A percentile compares a stretch with the other conserved stretches of the same genome.
Evolutionary conservation across 2,329 filamentous ascomycete species (phyloP).

Genomic region (Calonectria ilicicola): DNA sequence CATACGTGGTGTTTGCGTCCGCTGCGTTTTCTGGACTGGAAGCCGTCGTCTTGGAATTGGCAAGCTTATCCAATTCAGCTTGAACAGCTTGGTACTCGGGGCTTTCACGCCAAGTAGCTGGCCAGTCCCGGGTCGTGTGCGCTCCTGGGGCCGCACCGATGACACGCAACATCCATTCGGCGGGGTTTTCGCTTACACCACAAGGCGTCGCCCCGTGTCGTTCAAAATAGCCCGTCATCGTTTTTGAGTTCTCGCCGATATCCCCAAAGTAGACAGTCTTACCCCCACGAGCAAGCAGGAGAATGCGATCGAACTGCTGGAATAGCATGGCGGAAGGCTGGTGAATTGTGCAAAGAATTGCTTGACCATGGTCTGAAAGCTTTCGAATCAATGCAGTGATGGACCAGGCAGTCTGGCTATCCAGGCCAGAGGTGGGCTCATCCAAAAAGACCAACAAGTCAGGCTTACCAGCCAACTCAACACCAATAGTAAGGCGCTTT

Average conservation of each 20-base stretch:
- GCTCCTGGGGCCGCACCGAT: slow-evolving; percentile 62
- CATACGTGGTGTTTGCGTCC: slow-evolving; percentile 72
- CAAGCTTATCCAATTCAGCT: slow-evolving; percentile 73
- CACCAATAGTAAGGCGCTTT: slow-evolving; percentile 71
- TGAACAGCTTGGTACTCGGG: slow-evolving; percentile 64
- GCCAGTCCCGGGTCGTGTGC: slow-evolving; percentile 68
- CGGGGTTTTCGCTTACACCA: slow-evolving; percentile 74
- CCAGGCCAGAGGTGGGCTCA: slow-evolving; percentile 71
- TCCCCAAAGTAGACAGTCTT: slow-evolving; percentile 78
- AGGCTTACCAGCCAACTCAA: slow-evolving; percentile 67
- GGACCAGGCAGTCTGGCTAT: slow-evolving; percentile 73
- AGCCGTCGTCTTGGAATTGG: slow-evolving; percentile 58
- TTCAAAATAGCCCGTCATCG: slow-evolving; percentile 73
- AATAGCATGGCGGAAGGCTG: slow-evolving; percentile 67
- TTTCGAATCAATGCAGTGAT: slow-evolving; percentile 73
- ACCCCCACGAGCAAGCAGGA: slow-evolving; percentile 74
- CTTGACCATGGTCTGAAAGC: slow-evolving; percentile 66
- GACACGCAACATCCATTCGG: slow-evolving; percentile 80
- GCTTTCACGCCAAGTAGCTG: slow-evolving; percentile 71
- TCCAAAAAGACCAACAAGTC: slow-evolving; percentile 72
- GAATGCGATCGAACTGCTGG: slow-evolving; percentile 68
- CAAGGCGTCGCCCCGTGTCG: slow-evolving; percentile 71
- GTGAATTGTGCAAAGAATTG: slow-evolving; percentile 67
- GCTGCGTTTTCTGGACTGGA: background rate
- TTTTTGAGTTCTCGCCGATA: slow-evolving; percentile 69